Base-by-base conservation (phyloP, 352 stramenopile species). In the Globisporangium okanoganense region DNA sequence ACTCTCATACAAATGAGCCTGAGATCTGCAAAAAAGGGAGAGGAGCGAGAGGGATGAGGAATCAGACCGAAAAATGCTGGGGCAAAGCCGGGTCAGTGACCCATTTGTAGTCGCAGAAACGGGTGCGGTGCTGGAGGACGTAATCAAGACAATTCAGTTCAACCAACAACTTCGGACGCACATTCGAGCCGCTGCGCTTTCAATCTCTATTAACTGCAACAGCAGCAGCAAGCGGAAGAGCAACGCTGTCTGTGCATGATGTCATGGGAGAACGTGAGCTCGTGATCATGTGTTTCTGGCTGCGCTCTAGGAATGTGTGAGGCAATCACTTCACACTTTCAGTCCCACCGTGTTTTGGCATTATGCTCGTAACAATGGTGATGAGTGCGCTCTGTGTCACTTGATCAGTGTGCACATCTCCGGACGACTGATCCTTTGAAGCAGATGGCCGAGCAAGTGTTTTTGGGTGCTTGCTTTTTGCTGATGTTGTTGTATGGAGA, bases 401-500 rank as follows among this genome's bases (percentile, higher is more conserved):
- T 49, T 60, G 54, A 60, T 60, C 43, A 40, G 54, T 60, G 54
- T 60, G 54, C 40, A 33, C 54, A 51, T 60, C 54, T 50, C 29
- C 24, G 43, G 38, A 9, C 16, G 24, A 38, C 54, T 52, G 54
- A 52, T 41, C 40, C 54, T 12, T 12, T 52, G 40, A 27, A 14
- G 40, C 54, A 59, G 53, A 12, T 29, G 53, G 27, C 5, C 6
- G 31, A 1, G 35, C 53, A 50, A 7, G 8, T 24, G 31, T 31
- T 56, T 29, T 27, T 56, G n/a, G n/a, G n/a, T n/a, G n/a, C 27
- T 56, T 41, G 25, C 29, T 41, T 25, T 54, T 9, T n/a, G 48
- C 14, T 43, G 22, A 14, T 58, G 35, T 13, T 33, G 14, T 45
- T 45, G 38, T 45, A 20, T 45, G 38, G 13, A 20, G 8, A 45